Evolutionary conservation across 208 protist genomes (phyloP), one percentile per base, ranked within the genome.

Genomic region (Histomonas meleagridis): DNA sequence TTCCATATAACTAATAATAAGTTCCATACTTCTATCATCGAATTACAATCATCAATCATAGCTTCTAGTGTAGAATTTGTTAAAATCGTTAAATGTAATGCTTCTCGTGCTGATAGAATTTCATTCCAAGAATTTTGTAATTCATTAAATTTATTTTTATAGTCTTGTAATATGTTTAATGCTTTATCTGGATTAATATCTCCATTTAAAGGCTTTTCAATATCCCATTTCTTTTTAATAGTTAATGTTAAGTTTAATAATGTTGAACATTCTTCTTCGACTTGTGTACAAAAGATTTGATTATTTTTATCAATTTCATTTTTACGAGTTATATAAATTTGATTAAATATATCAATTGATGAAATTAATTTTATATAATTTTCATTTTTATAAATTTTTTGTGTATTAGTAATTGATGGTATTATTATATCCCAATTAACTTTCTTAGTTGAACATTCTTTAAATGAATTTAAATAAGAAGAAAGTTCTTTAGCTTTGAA

Each of bases 21-120:
- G 26, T 91, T 91, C 49, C 55, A 65, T 55, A 91, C 86, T 46
- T 91, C 53, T n/a, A 3, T 91, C 16, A 91, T 86, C 55, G 43
- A 40, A 18, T 86, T 43, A 35, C 43, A 46, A 55, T 86, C 76
- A 21, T 48, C 76, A 55, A 86, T 55, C 76, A 86, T 86, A 32
- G 40, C 76, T 32, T 86, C 76, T 14, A 86, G 46, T 10, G 32
- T 46, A 38, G 43, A 3, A 38, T 43, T 43, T 51, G 46, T 14
- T 26, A 40, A 26, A 4, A 86, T 48, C 55, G 43, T 43, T 0
- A 86, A 35, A 35, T n/a, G 40, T 18, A 86, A 23, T 26, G 76
- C 43, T 86, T 86, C 76, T 38, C 76, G 0, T 38, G 76, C 76
- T 38, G 40, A 40, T 28, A 46, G 18, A 14, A 86, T 16, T 49